A percentile compares a stretch with the other conserved stretches of the same genome.
phyloP scores from a whole-genome alignment of 306 rosid genomes.

The Senna tora region DNA sequence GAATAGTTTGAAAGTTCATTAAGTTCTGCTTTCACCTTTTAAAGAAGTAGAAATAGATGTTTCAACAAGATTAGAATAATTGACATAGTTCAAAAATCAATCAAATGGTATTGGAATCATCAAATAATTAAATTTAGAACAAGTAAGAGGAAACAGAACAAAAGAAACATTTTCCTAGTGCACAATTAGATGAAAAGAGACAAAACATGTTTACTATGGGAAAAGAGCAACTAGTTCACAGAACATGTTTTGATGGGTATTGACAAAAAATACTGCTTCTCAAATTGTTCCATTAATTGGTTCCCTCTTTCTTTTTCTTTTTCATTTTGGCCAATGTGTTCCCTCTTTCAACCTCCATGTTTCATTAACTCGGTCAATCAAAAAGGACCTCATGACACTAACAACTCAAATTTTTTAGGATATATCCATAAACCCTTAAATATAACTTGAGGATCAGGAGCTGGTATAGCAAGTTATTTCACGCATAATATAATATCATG shows the following conservation, averaged over 20 bases:
- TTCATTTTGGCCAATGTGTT: too few species aligned
- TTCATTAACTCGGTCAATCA: not conserved
- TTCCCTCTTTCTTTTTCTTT: not conserved
- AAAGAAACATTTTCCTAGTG: not conserved
- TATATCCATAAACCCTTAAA: not conserved
- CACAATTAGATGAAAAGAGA: not conserved
- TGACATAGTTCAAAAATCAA: not conserved
- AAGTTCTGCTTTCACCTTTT: not conserved
- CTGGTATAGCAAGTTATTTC: not conserved
- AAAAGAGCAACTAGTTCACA: conserved; percentile 20
- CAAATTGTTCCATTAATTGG: not conserved
- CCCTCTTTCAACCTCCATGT: not conserved
- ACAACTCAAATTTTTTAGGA: not conserved
- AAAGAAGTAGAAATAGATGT: not conserved
- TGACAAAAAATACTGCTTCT: conserved; percentile 7
- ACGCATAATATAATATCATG: too few species aligned
- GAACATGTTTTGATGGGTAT: not conserved
- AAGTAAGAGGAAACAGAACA: not conserved
- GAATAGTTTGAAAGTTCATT: not conserved
- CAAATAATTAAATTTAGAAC: not conserved
- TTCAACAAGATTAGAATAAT: not conserved
- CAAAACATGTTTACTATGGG: conserved; percentile 41
- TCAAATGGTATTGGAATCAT: not conserved
- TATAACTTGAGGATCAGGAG: not conserved
- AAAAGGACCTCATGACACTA: not conserved